Evolutionary conservation across 2,329 filamentous ascomycete species (phyloP).

Genomic region (Clathrospora elynae): DNA sequence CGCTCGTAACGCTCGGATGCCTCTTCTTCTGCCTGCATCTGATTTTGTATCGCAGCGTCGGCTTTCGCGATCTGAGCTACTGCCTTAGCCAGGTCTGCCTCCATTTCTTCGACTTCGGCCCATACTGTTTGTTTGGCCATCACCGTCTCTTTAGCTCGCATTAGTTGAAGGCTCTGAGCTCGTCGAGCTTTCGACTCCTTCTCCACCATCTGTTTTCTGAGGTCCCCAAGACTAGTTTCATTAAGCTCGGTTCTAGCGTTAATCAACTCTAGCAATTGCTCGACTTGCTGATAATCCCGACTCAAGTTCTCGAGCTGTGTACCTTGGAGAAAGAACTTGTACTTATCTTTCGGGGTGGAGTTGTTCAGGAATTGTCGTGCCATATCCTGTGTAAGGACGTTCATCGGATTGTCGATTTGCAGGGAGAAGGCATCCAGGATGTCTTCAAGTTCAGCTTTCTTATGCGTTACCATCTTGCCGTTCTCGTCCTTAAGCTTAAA

Average conservation of each 20-base stretch:
- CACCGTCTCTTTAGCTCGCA: constrained; percentile 65
- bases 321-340: constrained; percentile 94
- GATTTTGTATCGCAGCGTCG: constrained; percentile 56
- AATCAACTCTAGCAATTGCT: constrained; percentile 76
- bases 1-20: constrained; percentile 52
- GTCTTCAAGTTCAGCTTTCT: constrained; percentile 85
- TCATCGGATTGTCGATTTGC: constrained; percentile 96
- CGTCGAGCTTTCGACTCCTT: constrained; percentile 68
- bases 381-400: constrained; percentile 92
- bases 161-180: constrained; percentile 67
- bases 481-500: constrained; percentile 84
- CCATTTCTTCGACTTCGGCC: constrained; percentile 81
- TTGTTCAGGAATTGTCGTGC: constrained; percentile 90
- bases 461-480: constrained; percentile 75
- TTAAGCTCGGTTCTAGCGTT: constrained; percentile 66
- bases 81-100: constrained; percentile 53
- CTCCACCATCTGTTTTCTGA: constrained; percentile 64
- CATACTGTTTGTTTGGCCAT: constrained; percentile 76
- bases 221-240: constrained; percentile 64
- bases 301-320: constrained; percentile 92
- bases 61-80: constrained; percentile 38
- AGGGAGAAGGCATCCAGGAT: constrained; percentile 92
- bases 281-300: constrained; percentile 84
- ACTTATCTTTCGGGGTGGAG: constrained; percentile 82
- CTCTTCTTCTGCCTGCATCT: constrained; percentile 52